These are phyloP conservation scores for Zoysia pacifica DNA, from an alignment of 176 grass and related monocot species.

Conservation along the genomic window DNA sequence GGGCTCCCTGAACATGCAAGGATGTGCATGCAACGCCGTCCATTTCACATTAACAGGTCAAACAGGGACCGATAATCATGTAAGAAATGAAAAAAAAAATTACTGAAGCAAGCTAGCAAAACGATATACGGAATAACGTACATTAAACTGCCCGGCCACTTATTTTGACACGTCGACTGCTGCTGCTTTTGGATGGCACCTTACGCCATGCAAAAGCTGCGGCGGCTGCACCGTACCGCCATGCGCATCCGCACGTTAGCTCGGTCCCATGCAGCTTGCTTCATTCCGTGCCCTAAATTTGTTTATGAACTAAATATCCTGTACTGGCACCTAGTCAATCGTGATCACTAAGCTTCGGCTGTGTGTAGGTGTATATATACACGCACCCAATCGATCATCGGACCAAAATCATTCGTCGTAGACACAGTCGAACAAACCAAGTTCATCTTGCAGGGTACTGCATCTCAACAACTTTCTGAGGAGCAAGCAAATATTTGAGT, in stretches of 20 bases:
- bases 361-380: background rate
- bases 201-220: background rate
- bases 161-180: background rate
- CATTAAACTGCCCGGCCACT: too few species aligned
- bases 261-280: background rate
- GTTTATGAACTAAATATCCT: background rate
- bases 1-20: background rate
- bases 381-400: background rate
- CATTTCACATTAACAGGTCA: background rate
- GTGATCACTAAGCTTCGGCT: background rate
- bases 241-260: background rate
- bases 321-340: background rate
- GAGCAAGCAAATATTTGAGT: background rate
- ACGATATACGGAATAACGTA: background rate
- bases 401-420: background rate
- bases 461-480: background rate
- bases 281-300: background rate
- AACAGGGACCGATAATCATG: background rate
- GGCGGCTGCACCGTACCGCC: background rate
- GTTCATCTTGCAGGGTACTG: background rate
- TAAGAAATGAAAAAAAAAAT: background rate
- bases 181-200: background rate
- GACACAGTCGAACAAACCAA: background rate
- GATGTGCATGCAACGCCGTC: background rate
- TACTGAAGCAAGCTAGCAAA: too few species aligned